phyloP scores from a whole-genome alignment of 257 asterid species.

The Nicotiana noctiflora region DNA sequence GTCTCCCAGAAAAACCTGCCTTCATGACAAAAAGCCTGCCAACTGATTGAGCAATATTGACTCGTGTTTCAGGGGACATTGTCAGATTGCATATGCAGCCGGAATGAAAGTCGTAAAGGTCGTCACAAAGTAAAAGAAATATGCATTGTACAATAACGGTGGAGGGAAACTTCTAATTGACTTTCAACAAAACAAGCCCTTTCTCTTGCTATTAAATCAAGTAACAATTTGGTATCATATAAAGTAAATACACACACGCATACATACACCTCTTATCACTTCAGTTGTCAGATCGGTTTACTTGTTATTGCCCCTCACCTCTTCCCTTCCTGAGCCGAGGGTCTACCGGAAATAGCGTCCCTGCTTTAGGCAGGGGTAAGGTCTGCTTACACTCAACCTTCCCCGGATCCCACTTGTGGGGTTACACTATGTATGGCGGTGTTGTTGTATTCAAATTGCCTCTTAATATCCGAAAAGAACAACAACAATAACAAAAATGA shows the following conservation, averaged over 20 bases:
- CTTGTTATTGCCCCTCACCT: too few relatives aligned
- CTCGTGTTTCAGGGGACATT: background rate
- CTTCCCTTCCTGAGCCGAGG: too few relatives aligned
- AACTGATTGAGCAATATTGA: background rate
- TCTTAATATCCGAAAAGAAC: too few relatives aligned
- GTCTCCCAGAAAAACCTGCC: background rate
- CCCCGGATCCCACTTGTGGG: too few relatives aligned
- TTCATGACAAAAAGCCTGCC: background rate
- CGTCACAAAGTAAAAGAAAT: background rate
- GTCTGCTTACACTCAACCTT: too few relatives aligned
- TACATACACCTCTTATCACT: background rate
- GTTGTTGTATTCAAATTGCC: too few relatives aligned
- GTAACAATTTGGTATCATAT: background rate
- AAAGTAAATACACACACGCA: background rate
- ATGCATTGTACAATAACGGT: background rate
- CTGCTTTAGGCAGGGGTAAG: too few relatives aligned
- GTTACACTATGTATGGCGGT: too few relatives aligned
- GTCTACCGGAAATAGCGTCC: too few relatives aligned
- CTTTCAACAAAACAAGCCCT: background rate
- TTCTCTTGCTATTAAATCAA: background rate
- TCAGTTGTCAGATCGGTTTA: too few relatives aligned
- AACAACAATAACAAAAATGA: background rate
- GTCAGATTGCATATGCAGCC: background rate
- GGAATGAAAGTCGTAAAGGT: background rate
- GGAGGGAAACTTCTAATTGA: background rate